Evolutionary conservation across 768 basidiomycete genomes (phyloP), one percentile per base, ranked within the genome.

Genomic region (Ramaria sp.): DNA sequence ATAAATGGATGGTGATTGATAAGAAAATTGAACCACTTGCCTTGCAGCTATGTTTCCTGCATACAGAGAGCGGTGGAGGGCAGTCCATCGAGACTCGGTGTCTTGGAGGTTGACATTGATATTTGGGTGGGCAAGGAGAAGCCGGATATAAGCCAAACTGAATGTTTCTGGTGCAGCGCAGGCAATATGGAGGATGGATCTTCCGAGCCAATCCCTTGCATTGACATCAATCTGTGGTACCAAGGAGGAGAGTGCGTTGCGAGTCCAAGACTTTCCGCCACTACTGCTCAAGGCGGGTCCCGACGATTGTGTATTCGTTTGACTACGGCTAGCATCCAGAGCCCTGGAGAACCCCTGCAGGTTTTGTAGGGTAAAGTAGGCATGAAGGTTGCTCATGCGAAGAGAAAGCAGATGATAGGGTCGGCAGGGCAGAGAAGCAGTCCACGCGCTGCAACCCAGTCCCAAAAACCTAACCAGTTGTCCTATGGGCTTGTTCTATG

Each of bases 1-100:
- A 10, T 37, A 63, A 60, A 68, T 55, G 58, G 72, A 60, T 65
- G 61, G 61, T 15, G 24, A 31, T 19, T 57, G 41, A 38, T 31
- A 22, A 59, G 41, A 20, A 20, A 49, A 12, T 13, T n/a, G 46
- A n/a, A 7, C 31, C 6, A 74, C 84, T 59, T 61, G 86, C 82
- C 79, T 85, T 46, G 80, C 78, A 49, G 83, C 74, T 9, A 93
- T 59, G 63, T 92, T 91, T 0, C 88, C 90, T 38, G 75, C 68
- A 66, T 92, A 96, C 62, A 94, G 68, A 1, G 90, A 90, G 49
- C 92, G 74, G 64, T 99, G 95, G 20, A 98, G 72, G 7, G 94
- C 80, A 0, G 91, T 95, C 88, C 92, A 97, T 57, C 85, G 86
- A 57, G 81, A 89, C 74, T 98, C 95, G 53, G 67, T 67, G 69